Evolutionary conservation across 2,329 filamentous ascomycete genomes (phyloP), one percentile per base, ranked within the genome.

Genomic region (Aspergillus tanneri): DNA sequence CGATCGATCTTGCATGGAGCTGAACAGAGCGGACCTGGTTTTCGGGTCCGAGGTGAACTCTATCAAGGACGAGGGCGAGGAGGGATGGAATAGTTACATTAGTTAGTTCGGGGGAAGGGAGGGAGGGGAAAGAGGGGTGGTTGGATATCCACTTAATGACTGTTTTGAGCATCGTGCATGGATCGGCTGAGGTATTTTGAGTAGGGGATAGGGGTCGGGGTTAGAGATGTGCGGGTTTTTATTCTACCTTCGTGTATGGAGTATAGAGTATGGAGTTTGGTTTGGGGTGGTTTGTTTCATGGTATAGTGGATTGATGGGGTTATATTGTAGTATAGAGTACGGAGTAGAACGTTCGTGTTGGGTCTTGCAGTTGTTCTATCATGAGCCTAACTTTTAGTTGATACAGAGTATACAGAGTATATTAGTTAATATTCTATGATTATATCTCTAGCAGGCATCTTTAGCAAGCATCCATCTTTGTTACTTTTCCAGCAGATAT

Each of bases 141-240:
- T 30, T 25, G 2, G 28, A 21, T 43, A 43, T 43, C 46, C 46
- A 47, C 34, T 32, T 23, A 11, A 27, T 43, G 46, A 21, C 46
- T 43, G 34, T 48, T 48, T 48, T 48, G 34, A 43, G 46, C 46
- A n/a, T 9, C 39, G 39, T 48, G 46, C 46, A 48, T 39, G 23
- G 19, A 8, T 6, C 5, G 5, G 14, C 3, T 16, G 43, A 19
- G 43, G 30, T 32, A 21, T 39, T 36, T n/a, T n/a, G n/a, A 22
- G 14, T 21, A 25, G 24, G 25, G 21, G 35, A 39, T 40, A 39
- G 27, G 24, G 42, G 14, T 22, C 14, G 21, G 40, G 27, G 40
- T 23, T 30, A 27, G 23, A 41, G n/a, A n/a, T n/a, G n/a, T 27
- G 18, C 18, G 28, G 40, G 18, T 34, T 24, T 32, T 14, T 23